These are phyloP conservation scores for Arctium minus DNA, from an alignment of 129 eudicot genomes.

Conservation along the genomic window DNA sequence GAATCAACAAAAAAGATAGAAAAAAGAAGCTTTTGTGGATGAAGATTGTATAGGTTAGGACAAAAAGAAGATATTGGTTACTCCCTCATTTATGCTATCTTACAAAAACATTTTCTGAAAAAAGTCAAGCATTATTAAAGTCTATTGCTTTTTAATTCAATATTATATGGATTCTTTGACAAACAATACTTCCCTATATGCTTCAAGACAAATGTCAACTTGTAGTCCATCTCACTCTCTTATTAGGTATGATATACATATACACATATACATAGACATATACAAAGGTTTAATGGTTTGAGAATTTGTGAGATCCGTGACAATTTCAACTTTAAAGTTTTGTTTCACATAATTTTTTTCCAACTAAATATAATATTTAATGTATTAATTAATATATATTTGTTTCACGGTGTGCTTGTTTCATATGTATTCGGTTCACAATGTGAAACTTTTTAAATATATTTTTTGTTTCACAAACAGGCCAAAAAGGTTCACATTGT, in stretches of 20 bases:
- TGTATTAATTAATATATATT: no score
- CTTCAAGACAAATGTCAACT: constrained; percentile 57
- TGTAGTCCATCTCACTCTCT: constrained; percentile 29
- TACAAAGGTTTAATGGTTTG: no score
- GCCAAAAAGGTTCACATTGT: no score
- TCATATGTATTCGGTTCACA: no score
- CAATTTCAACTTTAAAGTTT: no score
- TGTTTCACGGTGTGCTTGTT: no score
- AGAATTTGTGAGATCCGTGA: no score
- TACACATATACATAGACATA: no score
- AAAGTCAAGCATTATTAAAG: constrained; percentile 43
- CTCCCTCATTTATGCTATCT: constrained; percentile 14
- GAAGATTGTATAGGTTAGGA: constrained; percentile 23
- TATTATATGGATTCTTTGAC: constrained; percentile 71
- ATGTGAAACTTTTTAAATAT: no score
- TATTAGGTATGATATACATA: neutral
- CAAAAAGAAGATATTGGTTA: constrained; percentile 54
- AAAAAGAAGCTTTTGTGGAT: neutral
- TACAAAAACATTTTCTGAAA: constrained; percentile 33
- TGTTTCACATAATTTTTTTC: no score
- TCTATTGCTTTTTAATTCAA: constrained; percentile 28
- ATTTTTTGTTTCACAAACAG: no score
- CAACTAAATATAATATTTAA: no score
- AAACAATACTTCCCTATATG: constrained; percentile 51
- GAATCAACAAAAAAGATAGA: neutral